Percentiles rank a stretch among this genome's conserved stretches.
phyloP scores from a whole-genome alignment of 2,329 filamentous ascomycete genomes.

The Colletotrichum gloeosporioides region DNA sequence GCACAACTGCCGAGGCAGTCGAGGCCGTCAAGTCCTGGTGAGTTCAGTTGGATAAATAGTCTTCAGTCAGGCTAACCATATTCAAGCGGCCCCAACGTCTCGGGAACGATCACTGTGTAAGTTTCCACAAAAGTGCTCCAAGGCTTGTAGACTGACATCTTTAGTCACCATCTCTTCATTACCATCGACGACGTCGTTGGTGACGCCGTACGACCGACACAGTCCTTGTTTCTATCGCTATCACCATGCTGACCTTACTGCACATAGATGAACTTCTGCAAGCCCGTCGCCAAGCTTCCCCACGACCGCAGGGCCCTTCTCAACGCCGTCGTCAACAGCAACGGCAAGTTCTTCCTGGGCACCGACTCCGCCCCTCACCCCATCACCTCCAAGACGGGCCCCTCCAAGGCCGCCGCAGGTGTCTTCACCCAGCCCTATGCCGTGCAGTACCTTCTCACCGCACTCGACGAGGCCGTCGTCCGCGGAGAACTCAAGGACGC shows the following conservation, averaged over 20 bases:
- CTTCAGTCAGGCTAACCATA: slow-evolving; percentile 32
- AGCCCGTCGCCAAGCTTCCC: slow-evolving; percentile 73
- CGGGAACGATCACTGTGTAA: slow-evolving; percentile 41
- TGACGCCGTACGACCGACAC: slow-evolving; percentile 43
- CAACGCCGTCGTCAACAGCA: slow-evolving; percentile 63
- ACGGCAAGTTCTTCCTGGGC: slow-evolving; percentile 75
- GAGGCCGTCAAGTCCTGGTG: slow-evolving; percentile 63
- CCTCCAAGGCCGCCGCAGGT: slow-evolving; percentile 66
- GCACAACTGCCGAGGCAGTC: slow-evolving; percentile 82
- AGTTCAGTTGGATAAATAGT: background rate
- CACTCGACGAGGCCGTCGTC: slow-evolving; percentile 54
- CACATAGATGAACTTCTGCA: slow-evolving; percentile 67
- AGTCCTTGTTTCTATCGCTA: background rate
- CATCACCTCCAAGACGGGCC: slow-evolving; percentile 58
- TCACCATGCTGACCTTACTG: background rate
- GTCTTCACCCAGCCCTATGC: slow-evolving; percentile 82
- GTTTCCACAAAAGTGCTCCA: background rate
- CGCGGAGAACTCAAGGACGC: slow-evolving; percentile 55
- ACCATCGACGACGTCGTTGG: slow-evolving; percentile 74
- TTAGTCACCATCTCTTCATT: slow-evolving; percentile 83
- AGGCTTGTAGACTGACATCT: background rate
- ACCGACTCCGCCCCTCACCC: slow-evolving; percentile 75
- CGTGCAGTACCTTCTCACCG: slow-evolving; percentile 67
- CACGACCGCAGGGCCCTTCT: slow-evolving; percentile 76
- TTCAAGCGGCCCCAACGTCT: slow-evolving; percentile 78